Base-by-base conservation (phyloP, 176 grass and related monocot genomes). In the Thalia dealbata region DNA sequence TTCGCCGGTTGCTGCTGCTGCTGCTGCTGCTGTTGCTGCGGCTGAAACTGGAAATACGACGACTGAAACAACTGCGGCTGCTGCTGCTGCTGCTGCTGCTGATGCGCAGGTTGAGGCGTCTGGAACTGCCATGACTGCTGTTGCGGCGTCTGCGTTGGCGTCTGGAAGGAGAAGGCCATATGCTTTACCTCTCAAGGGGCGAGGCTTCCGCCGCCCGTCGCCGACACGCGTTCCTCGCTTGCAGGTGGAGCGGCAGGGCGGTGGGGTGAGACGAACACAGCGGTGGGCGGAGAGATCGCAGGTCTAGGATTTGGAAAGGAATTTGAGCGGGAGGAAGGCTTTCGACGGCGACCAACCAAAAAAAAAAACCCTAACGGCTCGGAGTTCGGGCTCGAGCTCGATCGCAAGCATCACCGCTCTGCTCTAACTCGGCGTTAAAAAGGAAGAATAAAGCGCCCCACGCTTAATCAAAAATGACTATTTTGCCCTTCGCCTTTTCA, bases 91-190 rank as follows among this genome's bases (percentile, higher is more conserved):
- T 26, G 18, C 18, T 4, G 68, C 19, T 43, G 64, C 35, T 67
- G 64, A 16, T 67, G 64, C 65, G 38, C 32, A 18, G 41, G 66
- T 22, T 69, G 66, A n/a, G 65, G 65, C 16, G 65, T 68, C 35
- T 68, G 65, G 32, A 68, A 68, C 7, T 18, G 65, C 32, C 32
- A 68, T 10, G n/a, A 50, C 51, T 22, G 52, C 52, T n/a, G 72
- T 25, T 70, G 67, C 0, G 44, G 67, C 18, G 38, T 28, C 24
- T 75, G 73, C 30, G 32, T 35, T 1, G 71, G 71, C 14, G 71
- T 73, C 18, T 52, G 29, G 29, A 73, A 73, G 29, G 71, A 73
- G 15, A 73, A 73, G 7, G 71, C 71, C 71, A 73, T 73, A 15
- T 23, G 51, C 52, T 13, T 6, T 12, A 3, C 11, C 32, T 38